A percentile compares a stretch with the other conserved stretches of the same genome.
Evolutionary conservation across 75 land plant species (phyloP).

Genomic region (Selaginella moellendorffii): DNA sequence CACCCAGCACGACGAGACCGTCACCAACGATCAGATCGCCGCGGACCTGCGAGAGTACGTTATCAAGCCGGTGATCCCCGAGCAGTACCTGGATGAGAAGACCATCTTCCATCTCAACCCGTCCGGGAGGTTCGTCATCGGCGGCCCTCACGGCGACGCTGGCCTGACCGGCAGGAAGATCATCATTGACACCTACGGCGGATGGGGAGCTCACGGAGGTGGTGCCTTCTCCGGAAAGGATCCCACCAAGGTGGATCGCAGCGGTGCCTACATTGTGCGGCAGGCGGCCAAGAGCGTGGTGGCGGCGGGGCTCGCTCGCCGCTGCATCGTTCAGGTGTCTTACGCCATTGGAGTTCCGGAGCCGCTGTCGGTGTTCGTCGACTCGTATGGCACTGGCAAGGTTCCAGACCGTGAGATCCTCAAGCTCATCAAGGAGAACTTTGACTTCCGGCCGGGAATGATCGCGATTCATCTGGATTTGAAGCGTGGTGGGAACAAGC

Average conservation of each 20-base stretch:
- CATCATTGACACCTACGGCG: constrained; percentile 61
- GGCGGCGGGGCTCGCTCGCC: too few species aligned
- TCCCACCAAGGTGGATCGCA: too few species aligned
- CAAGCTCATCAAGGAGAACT: too few species aligned
- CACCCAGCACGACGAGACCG: constrained; percentile 69
- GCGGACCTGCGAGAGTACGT: constrained; percentile 49
- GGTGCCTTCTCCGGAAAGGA: too few species aligned
- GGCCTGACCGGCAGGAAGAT: constrained; percentile 65
- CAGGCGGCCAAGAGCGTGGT: constrained; percentile 17
- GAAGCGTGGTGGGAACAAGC: constrained; percentile 40
- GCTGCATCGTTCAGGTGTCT: constrained; percentile 11
- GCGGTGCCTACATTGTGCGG: constrained; percentile 14
- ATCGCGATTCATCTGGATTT: constrained; percentile 48
- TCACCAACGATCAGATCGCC: constrained; percentile 61
- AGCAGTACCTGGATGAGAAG: too few species aligned
- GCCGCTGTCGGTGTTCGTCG: constrained; percentile 11
- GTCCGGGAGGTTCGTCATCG: too few species aligned
- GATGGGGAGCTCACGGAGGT: too few species aligned
- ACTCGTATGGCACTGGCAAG: constrained; percentile 11
- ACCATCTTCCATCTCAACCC: too few species aligned
- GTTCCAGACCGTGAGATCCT: too few species aligned
- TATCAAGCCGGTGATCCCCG: constrained; percentile 45
- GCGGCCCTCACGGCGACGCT: constrained; percentile 65
- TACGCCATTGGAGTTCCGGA: constrained; percentile 18
- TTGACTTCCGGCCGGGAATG: too few species aligned